Evolutionary conservation across 106 monocot genomes (phyloP), one percentile per base, ranked within the genome.

Genomic region (Ottelia alismoides): DNA sequence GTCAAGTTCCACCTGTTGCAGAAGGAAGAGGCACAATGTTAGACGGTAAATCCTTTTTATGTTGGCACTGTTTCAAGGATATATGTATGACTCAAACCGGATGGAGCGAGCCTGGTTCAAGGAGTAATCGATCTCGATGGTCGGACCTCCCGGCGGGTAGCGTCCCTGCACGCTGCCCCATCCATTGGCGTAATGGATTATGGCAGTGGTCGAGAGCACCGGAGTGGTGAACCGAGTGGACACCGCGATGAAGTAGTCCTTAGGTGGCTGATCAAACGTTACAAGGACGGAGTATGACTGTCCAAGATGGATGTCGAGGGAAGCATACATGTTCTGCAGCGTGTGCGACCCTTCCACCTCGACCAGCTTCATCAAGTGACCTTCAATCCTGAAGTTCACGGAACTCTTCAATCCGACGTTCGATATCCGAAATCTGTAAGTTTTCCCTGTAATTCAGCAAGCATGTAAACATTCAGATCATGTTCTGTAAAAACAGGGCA

Each of bases 311-410:
- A 65, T 44, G 22, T 65, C 65, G 3, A 65, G 45, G 1, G 65
- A 54, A 19, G 52, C 40, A 27, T 65, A 65, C 9, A 7, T 27
- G 53, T 65, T 65, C 54, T 65, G 65, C 2, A 53, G 40, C 3
- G 65, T 65, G 53, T 65, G 65, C 3, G 65, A 65, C 20, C 65
- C 65, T 30, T 65, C 65, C 1, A 55, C 65, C 30, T 65, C 65
- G 10, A 65, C 54, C 19, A 65, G 52, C 65, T 65, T 65, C 65
- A 65, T 54, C 1, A 6, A 20, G 25, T 65, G 65, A 19, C 65
- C 65, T 46, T 65, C 28, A 9, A 65, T 54, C 46, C 65, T 65
- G 44, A 65, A 45, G 53, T 55, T 65, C 0, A 65, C 28, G 25
- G 65, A 54, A 27, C 40, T 35, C 1, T 53, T 45, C 65, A 65